A percentile compares a stretch with the other conserved stretches of the same genome.
Conservation (phyloP, 2,329 filamentous ascomycete species). For the Cladosporium phlei region DNA sequence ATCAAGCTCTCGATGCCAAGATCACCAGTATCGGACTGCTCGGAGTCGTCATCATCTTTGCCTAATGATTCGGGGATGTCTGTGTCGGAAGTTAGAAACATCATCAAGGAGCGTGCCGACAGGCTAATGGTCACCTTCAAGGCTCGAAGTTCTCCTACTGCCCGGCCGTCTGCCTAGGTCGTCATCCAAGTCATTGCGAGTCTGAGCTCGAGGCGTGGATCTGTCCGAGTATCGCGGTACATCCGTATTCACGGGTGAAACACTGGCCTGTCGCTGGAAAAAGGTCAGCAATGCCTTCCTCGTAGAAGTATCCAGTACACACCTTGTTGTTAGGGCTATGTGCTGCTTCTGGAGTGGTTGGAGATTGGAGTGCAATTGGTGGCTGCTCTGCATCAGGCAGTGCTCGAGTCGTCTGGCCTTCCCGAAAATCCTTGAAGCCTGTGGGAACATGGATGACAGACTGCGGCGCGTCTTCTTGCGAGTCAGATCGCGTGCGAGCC, state of each 20-base stretch:
- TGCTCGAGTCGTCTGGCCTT: constrained; percentile 3
- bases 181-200: constrained; percentile 67
- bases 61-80: constrained; percentile 46
- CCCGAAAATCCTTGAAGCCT: constrained; percentile 66
- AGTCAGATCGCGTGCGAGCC: constrained; percentile 44
- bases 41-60: constrained; percentile 33
- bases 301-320: not conserved
- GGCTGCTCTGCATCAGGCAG: constrained; percentile 15
- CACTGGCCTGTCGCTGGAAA: constrained; percentile 32
- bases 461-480: constrained; percentile 67
- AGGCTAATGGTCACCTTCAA: constrained; percentile 68
- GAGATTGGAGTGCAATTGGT: constrained; percentile 31
- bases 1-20: constrained; percentile 35
- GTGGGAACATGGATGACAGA: constrained; percentile 90
- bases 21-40: constrained; percentile 31
- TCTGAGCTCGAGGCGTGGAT: constrained; percentile 78
- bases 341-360: constrained; percentile 32
- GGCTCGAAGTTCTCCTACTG: constrained; percentile 64
- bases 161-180: constrained; percentile 48
- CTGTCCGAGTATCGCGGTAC: constrained; percentile 60
- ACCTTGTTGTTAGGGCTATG: constrained; percentile 29
- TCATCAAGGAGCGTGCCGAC: no score
- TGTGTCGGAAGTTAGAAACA: constrained; percentile 24
- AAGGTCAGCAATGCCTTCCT: constrained; percentile 22
- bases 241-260: constrained; percentile 71